Conservation (phyloP, 2,329 filamentous ascomycete species). For the Bipolaris victoriae region DNA sequence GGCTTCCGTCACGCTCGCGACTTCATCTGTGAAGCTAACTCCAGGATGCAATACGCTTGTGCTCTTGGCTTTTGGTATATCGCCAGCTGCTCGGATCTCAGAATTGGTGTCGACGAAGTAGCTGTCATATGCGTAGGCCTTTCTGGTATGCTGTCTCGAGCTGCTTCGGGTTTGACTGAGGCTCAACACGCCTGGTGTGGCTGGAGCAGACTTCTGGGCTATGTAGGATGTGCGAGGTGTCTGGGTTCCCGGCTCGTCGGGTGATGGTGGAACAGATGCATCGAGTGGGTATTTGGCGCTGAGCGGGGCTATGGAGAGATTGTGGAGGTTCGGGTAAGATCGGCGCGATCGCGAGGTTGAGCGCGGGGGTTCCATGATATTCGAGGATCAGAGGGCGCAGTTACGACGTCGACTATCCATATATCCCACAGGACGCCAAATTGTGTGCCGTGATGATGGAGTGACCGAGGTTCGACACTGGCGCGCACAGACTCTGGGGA, state of each 20-base stretch:
- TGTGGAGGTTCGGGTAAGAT: slow-evolving; percentile 64
- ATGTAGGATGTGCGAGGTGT: slow-evolving; percentile 54
- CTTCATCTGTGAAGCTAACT: slow-evolving; percentile 36
- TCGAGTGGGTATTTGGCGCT: slow-evolving; percentile 61
- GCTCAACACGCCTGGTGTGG: slow-evolving; percentile 56
- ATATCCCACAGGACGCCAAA: slow-evolving; percentile 4
- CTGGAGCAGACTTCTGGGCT: slow-evolving; percentile 55
- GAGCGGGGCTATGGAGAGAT: slow-evolving; percentile 67
- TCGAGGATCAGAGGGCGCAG: background rate
- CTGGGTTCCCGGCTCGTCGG: slow-evolving; percentile 31
- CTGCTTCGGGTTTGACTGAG: slow-evolving; percentile 48
- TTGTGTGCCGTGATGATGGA: slow-evolving; percentile 22
- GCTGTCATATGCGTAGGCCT: slow-evolving; percentile 40
- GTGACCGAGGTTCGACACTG: slow-evolving; percentile 35
- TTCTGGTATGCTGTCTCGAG: slow-evolving; percentile 46
- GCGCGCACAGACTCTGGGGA: slow-evolving; percentile 31
- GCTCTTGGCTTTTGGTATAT: slow-evolving; percentile 56
- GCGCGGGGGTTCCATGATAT: slow-evolving; percentile 32
- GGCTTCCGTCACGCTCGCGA: background rate
- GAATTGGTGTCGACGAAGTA: slow-evolving; percentile 39
- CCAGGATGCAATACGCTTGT: slow-evolving; percentile 49
- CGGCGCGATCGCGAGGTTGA: slow-evolving; percentile 52
- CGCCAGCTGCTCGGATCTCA: slow-evolving; percentile 34
- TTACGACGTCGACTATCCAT: background rate
- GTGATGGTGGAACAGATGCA: slow-evolving; percentile 45